Base-by-base conservation (phyloP, 139 green algal genomes). In the Chlamydomonas asymmetrica region DNA sequence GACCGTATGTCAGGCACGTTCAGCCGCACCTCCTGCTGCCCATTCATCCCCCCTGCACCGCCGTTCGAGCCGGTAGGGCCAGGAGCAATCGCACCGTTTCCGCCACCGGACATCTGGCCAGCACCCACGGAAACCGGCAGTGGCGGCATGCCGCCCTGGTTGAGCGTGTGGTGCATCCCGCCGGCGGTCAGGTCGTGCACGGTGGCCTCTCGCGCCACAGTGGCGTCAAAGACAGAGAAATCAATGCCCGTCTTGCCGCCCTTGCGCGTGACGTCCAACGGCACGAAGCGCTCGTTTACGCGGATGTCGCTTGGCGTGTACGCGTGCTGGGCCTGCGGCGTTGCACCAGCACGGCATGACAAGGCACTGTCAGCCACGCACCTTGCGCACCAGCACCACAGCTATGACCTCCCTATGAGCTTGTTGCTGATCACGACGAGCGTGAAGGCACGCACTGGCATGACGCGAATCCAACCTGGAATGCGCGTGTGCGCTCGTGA, bases 251-350 rank as follows among this genome's bases (percentile, higher is more conserved):
- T 35, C 48, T 81, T 69, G 34, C 75, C 75, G 16, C 60, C 32
- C 9, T 25, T 35, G 29, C 74, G 71, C 27, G 62, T 67, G 4
- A 86, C 48, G n/a, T 72, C 45, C 22, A 86, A 77, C 57, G 59
- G 62, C 40, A 62, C 71, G 65, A 86, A 86, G 22, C 64, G 59
- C 75, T 86, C 75, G 50, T 82, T 86, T 57, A 86, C 77, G 43
- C 80, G 70, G 40, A 86, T 79, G 70, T 86, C 80, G 16, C 16
- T 25, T 0, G 75, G 65, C 29, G 50, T 56, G 71, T 80, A 86
- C 18, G 32, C 49, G 61, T 84, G 67, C 7, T 62, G 79, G 3
- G 71, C 71, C 66, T 80, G 49, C 5, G 25, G 31, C 48, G 16
- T 56, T 56, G 48, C 48, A 56, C 20, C 16, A 16, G 48, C 48